Conservation (phyloP, 225 moss, liverwort and hornwort genomes). For the Polytrichum commune region DNA sequence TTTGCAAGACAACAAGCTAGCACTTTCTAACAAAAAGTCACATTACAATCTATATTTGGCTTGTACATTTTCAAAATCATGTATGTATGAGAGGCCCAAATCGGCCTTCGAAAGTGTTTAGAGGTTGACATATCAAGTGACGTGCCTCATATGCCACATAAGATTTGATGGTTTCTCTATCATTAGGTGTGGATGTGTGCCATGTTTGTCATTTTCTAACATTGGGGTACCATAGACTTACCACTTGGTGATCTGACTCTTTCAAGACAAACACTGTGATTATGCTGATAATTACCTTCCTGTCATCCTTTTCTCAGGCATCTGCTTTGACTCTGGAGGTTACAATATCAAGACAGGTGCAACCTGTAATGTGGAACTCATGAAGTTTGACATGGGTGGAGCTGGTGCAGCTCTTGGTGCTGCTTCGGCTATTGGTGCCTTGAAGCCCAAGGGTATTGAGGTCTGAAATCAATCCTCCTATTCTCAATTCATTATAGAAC, state of each 20-base stretch:
- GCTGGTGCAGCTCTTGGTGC: conserved; percentile 64
- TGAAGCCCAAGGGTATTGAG: conserved; percentile 66
- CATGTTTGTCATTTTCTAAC: background rate
- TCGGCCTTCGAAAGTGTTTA: too few relatives aligned
- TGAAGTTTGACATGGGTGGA: conserved; percentile 65
- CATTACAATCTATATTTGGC: too few relatives aligned
- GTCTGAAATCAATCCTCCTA: conserved; percentile 8
- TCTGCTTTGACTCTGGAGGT: conserved; percentile 60
- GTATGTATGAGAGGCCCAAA: too few relatives aligned
- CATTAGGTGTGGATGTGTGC: too few relatives aligned
- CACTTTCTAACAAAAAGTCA: too few relatives aligned
- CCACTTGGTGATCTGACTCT: too few relatives aligned
- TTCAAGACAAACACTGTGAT: too few relatives aligned
- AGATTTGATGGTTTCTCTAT: too few relatives aligned
- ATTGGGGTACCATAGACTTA: background rate
- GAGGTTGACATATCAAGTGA: too few relatives aligned
- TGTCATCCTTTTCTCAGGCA: conserved; percentile 20
- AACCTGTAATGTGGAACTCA: conserved; percentile 48
- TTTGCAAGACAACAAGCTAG: too few relatives aligned
- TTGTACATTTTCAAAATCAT: too few relatives aligned
- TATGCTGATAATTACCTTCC: background rate
- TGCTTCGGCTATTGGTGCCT: conserved; percentile 56
- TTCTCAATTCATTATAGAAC: background rate
- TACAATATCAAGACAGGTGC: conserved; percentile 60
- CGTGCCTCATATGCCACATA: background rate